Evolutionary conservation across 164 flowering plant species (phyloP).

Genomic region (Buxus sempervirens): DNA sequence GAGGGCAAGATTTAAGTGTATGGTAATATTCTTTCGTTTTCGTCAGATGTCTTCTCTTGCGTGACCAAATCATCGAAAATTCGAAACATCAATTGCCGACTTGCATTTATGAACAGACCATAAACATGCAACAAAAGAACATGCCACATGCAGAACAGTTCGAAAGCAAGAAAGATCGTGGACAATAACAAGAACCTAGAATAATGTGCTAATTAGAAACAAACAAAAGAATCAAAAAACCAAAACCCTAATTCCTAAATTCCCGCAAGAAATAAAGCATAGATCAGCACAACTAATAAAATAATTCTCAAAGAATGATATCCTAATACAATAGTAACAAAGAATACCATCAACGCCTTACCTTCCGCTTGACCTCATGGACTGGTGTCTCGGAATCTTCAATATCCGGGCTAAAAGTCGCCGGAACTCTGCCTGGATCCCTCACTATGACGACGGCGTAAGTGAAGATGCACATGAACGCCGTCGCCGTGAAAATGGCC

Average conservation of each 20-base stretch:
- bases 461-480: constrained; percentile 45
- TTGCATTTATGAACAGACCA: background rate
- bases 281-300: background rate
- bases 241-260: background rate
- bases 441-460: constrained; percentile 47
- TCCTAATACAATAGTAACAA: background rate
- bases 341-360: constrained; percentile 10
- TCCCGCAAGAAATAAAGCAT: background rate
- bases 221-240: too few relatives aligned
- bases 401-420: constrained; percentile 62
- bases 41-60: background rate
- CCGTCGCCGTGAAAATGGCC: constrained; percentile 51
- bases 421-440: constrained; percentile 89
- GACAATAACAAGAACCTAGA: too few relatives aligned
- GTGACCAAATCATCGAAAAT: background rate
- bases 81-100: background rate
- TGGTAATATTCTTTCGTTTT: too few relatives aligned
- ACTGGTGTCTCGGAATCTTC: constrained; percentile 66
- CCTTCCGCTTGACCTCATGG: constrained; percentile 98
- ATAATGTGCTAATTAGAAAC: too few relatives aligned
- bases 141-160: background rate
- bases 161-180: too few relatives aligned
- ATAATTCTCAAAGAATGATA: background rate
- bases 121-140: background rate
- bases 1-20: background rate